These are phyloP conservation scores for Aethionema arabicum DNA, from an alignment of 345 rosid genomes.

Conservation along the genomic window DNA sequence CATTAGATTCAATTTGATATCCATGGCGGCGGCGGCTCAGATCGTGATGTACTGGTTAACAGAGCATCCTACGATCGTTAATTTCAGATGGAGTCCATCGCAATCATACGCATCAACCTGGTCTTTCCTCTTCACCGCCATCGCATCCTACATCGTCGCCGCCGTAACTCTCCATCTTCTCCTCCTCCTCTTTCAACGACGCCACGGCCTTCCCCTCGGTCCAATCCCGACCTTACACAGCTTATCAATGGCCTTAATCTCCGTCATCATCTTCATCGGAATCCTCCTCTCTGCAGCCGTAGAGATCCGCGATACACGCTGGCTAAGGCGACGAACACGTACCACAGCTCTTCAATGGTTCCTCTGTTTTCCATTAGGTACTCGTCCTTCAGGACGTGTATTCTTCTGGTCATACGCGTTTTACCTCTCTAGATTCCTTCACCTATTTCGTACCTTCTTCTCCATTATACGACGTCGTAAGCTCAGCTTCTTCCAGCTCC, in stretches of 20 bases:
- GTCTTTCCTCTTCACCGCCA: conserved; percentile 67
- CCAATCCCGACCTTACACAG: conserved; percentile 87
- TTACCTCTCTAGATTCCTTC: conserved; percentile 84
- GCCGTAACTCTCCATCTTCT: conserved; percentile 56
- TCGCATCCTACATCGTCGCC: conserved; percentile 50
- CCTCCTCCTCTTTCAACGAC: conserved; percentile 43
- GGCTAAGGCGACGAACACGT: conserved; percentile 73
- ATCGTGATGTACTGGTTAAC: conserved; percentile 50
- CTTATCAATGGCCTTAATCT: conserved; percentile 54
- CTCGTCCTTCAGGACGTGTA: conserved; percentile 96
- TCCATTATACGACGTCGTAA: conserved; percentile 51
- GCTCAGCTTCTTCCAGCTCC: conserved; percentile 56
- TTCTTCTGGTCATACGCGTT: conserved; percentile 95
- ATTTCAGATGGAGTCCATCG: conserved; percentile 81
- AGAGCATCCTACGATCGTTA: conserved; percentile 74
- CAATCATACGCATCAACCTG: conserved; percentile 90
- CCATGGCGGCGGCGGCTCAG: conserved; percentile 17
- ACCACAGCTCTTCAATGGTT: conserved; percentile 80
- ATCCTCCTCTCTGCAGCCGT: conserved; percentile 69
- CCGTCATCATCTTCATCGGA: conserved; percentile 69
- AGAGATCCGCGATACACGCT: conserved; percentile 84
- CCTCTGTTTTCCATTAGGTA: conserved; percentile 93
- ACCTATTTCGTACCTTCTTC: conserved; percentile 70
- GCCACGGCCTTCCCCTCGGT: conserved; percentile 64
- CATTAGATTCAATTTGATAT: background rate